Evolutionary conservation across 345 rosid genomes (phyloP).

Genomic region (Citrus sp.): DNA sequence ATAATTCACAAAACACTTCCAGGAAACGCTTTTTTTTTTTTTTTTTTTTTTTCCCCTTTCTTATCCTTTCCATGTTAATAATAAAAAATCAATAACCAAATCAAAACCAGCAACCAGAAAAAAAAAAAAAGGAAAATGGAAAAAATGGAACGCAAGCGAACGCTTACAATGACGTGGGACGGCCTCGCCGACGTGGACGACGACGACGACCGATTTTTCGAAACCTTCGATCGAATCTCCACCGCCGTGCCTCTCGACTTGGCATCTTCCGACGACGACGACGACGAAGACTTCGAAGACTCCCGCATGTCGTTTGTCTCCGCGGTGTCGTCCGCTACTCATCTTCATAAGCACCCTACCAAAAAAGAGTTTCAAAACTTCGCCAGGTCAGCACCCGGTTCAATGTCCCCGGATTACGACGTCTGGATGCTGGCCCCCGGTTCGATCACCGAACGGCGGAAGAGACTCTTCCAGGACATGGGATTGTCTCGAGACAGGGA

Average conservation of each 20-base stretch:
- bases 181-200: slow-evolving; percentile 61
- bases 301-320: slow-evolving; percentile 66
- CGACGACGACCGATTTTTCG: slow-evolving; percentile 67
- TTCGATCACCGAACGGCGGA: slow-evolving; percentile 68
- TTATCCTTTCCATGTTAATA: background rate
- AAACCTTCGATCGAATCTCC: slow-evolving; percentile 53
- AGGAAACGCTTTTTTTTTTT: background rate
- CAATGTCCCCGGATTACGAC: slow-evolving; percentile 56
- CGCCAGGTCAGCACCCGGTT: slow-evolving; percentile 1
- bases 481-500: slow-evolving; percentile 50
- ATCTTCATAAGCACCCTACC: background rate
- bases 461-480: slow-evolving; percentile 73
- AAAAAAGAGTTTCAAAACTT: slow-evolving; percentile 19
- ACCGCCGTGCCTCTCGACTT: slow-evolving; percentile 44
- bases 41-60: background rate
- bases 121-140: background rate
- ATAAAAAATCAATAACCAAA: background rate
- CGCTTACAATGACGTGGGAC: slow-evolving; percentile 75
- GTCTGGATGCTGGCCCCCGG: slow-evolving; percentile 92
- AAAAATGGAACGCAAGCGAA: slow-evolving; percentile 53
- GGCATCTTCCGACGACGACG: slow-evolving; percentile 70
- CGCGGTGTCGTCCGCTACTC: slow-evolving; percentile 35
- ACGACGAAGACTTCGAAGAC: slow-evolving; percentile 59
- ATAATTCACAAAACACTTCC: background rate
- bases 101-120: background rate